Conservation (phyloP, 75 land plant genomes). For the Chamaecyparis obtusa region DNA sequence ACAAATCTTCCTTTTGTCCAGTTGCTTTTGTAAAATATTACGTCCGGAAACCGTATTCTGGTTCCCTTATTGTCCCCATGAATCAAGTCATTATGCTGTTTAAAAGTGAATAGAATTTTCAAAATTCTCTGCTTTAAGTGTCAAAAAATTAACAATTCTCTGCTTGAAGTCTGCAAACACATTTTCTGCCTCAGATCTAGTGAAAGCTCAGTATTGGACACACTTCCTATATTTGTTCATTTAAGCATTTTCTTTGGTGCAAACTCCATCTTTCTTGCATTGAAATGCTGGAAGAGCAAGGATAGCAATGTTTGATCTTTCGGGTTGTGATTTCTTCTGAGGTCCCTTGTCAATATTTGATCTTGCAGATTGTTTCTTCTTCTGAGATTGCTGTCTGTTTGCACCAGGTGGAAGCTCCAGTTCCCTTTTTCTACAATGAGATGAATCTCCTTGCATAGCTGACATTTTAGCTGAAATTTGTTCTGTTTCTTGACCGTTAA, state of each 20-base stretch:
- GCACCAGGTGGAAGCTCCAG: background rate
- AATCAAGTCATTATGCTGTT: background rate
- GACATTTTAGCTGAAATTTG: background rate
- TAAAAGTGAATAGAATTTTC: background rate
- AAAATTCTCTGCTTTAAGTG: background rate
- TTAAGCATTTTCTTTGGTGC: background rate
- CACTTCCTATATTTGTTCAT: background rate
- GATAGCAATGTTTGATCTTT: background rate
- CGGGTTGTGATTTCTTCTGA: background rate
- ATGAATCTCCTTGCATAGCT: background rate
- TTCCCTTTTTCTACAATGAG: background rate
- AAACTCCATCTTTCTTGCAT: background rate
- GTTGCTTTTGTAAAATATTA: background rate
- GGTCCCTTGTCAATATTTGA: background rate
- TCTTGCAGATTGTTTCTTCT: background rate
- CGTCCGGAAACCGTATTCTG: background rate
- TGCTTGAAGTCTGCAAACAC: background rate
- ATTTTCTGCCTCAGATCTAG: background rate
- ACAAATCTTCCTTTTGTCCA: background rate
- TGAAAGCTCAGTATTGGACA: background rate
- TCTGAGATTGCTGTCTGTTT: background rate
- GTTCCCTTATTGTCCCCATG: background rate
- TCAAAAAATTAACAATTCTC: background rate
- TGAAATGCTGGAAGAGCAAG: background rate
- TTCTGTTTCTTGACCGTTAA: background rate